Percentiles rank a stretch among this genome's conserved stretches.
phyloP scores from a whole-genome alignment of 106 monocot genomes.

The Ottelia alismoides region DNA sequence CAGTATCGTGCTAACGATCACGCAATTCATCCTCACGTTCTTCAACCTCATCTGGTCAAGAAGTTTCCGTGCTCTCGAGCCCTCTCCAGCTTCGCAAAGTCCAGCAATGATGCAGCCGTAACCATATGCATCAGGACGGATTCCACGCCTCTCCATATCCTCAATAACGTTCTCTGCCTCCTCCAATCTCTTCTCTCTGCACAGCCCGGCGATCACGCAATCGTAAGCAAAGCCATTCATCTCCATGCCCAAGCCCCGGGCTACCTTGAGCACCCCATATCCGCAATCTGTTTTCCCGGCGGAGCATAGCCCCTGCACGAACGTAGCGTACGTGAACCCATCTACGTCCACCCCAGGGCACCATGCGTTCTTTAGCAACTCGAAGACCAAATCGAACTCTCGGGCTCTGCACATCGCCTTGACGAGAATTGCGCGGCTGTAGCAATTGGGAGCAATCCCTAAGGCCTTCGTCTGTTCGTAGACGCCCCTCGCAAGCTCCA shows the following conservation, averaged over 20 bases:
- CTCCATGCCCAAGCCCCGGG: conserved; percentile 11
- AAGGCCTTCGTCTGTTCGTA: conserved; percentile 36
- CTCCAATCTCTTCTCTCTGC: conserved; percentile 29
- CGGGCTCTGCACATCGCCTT: conserved; percentile 35
- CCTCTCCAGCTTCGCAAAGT: conserved; percentile 31
- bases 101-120: conserved; percentile 54
- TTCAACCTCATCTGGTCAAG: conserved; percentile 44
- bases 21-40: conserved; percentile 25
- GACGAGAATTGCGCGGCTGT: conserved; percentile 36
- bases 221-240: conserved; percentile 35
- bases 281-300: conserved; percentile 30
- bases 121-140: conserved; percentile 22
- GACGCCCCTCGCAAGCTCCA: conserved; percentile 17
- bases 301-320: conserved; percentile 34
- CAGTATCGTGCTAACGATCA: conserved; percentile 40
- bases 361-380: conserved; percentile 31
- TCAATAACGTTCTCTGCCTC: conserved; percentile 66
- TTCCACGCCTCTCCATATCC: conserved; percentile 35
- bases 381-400: conserved; percentile 21
- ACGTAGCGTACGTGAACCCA: conserved; percentile 22
- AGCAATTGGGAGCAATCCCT: conserved; percentile 18
- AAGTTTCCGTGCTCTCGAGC: conserved; percentile 37
- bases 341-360: conserved; percentile 36
- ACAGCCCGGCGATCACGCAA: conserved; percentile 52
- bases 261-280: conserved; percentile 25